Base-by-base conservation (phyloP, 768 basidiomycete genomes). In the Kwoniella sp. region DNA sequence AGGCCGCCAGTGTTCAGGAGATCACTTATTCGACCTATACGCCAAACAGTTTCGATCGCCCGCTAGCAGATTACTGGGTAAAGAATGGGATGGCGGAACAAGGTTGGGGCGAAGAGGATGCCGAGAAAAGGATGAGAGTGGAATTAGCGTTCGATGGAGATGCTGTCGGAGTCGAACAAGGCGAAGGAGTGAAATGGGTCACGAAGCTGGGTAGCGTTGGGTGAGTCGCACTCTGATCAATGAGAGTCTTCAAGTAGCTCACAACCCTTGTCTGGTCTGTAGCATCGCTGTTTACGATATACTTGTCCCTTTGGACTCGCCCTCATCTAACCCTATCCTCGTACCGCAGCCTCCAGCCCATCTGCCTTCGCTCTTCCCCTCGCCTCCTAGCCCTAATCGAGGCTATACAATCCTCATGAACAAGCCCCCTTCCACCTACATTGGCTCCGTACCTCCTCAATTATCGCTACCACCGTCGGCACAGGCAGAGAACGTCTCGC, bases 21-120 rank as follows among this genome's bases (percentile, higher is more conserved):
- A 85, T 98, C 17, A 87, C 88, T 0, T 96, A 93, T 80, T 95
- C 94, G 0, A 86, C 88, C 0, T 97, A 97, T 78, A 91, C 92
- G 0, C 92, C 95, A 5, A 94, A 94, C 77, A 92, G 89, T 74
- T 87, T 89, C 79, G 91, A 94, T 76, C 86, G 85, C 67, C 81
- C 85, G 8, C 72, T 88, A 13, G 93, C 95, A 74, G 81, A 86
- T 4, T 77, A 85, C 10, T 97, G 95, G 82, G 84, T 83, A 7
- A 87, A 84, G 37, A 89, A 90, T 1, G 86, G 87, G 40, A 49
- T 52, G 58, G 62, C 51, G 33, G 60, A 63, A 44, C 55, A 60
- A 30, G 19, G 60, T 36, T 69, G 65, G 58, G 46, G 33, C 19
- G 68, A 68, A 21, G 69, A 72, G 47, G 68, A 68, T 19, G 22